phyloP scores from a whole-genome alignment of 768 basidiomycete genomes.

The Phanerochaete sordida region DNA sequence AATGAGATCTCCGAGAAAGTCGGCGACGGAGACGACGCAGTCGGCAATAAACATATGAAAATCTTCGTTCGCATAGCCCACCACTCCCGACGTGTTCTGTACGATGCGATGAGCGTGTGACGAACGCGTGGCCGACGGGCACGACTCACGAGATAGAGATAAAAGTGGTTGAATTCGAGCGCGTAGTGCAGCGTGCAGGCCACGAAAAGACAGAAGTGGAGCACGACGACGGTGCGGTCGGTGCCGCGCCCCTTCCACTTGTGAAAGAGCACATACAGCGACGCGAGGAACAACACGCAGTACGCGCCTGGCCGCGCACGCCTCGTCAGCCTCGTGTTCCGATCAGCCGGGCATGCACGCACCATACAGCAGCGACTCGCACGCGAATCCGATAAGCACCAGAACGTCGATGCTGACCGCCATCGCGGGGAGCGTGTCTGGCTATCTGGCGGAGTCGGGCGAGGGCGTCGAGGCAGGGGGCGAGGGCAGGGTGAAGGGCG shows the following conservation, averaged over 20 bases:
- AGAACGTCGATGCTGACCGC: slow-evolving; percentile 26
- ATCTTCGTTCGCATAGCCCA: slow-evolving; percentile 27
- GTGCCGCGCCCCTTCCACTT: background rate
- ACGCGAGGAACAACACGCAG: slow-evolving; percentile 27
- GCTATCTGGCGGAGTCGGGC: background rate
- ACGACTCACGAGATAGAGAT: too few species aligned
- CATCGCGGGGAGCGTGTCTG: background rate
- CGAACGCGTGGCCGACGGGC: slow-evolving; percentile 27
- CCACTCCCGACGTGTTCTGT: background rate
- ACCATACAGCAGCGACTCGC: slow-evolving; percentile 36
- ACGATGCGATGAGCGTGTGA: slow-evolving; percentile 13
- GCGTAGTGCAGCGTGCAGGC: slow-evolving; percentile 31
- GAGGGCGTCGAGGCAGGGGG: background rate
- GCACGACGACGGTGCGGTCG: background rate
- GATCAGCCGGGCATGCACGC: background rate
- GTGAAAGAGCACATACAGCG: slow-evolving; percentile 18
- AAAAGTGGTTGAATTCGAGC: slow-evolving; percentile 36
- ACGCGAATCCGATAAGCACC: slow-evolving; percentile 34
- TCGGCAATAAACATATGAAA: slow-evolving; percentile 29
- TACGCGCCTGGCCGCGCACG: slow-evolving; percentile 17
- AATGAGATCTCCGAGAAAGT: slow-evolving; percentile 32
- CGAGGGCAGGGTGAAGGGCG: too few species aligned
- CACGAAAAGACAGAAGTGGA: slow-evolving; percentile 24
- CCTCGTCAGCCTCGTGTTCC: too few species aligned
- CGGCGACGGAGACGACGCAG: slow-evolving; percentile 31